These are phyloP conservation scores for Mortierella sp. DNA, from an alignment of 371 early-diverging fungal genomes.

Conservation along the genomic window DNA sequence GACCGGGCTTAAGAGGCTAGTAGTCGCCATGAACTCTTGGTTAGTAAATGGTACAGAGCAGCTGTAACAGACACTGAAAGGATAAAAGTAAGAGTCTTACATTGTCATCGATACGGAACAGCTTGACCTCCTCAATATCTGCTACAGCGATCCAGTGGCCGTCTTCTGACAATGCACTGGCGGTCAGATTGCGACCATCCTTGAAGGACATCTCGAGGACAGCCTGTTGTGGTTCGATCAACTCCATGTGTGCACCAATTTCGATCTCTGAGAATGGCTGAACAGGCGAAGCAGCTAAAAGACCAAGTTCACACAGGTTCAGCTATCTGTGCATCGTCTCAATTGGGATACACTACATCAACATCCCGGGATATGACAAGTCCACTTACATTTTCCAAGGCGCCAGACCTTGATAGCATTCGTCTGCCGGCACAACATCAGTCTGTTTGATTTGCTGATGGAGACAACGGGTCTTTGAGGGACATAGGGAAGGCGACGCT, in stretches of 20 bases:
- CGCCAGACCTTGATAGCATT: constrained; percentile 82
- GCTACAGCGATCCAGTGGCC: constrained; percentile 88
- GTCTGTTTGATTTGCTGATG: constrained; percentile 66
- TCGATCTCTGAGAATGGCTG: constrained; percentile 46
- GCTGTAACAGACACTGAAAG: not conserved
- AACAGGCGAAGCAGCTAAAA: constrained; percentile 40
- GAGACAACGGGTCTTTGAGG: constrained; percentile 81
- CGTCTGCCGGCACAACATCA: constrained; percentile 68
- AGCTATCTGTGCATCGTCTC: not conserved
- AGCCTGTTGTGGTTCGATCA: constrained; percentile 71
- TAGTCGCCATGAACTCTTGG: not conserved
- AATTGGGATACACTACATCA: not conserved
- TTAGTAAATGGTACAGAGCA: not conserved
- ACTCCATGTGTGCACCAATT: constrained; percentile 57
- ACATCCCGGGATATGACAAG: too few relatives aligned
- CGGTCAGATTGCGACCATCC: constrained; percentile 70
- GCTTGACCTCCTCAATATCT: constrained; percentile 76
- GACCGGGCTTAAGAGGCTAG: constrained; percentile 55
- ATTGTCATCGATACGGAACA: constrained; percentile 73
- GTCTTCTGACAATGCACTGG: constrained; percentile 84
- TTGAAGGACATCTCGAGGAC: constrained; percentile 72
- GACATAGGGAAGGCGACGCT: constrained; percentile 79
- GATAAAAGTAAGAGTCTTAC: constrained; percentile 39
- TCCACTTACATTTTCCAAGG: constrained; percentile 67
- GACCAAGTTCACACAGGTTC: not conserved